These are phyloP conservation scores for Gaertneriomyces semiglobifer DNA, from an alignment of 192 early-diverging fungal species.

Conservation along the genomic window DNA sequence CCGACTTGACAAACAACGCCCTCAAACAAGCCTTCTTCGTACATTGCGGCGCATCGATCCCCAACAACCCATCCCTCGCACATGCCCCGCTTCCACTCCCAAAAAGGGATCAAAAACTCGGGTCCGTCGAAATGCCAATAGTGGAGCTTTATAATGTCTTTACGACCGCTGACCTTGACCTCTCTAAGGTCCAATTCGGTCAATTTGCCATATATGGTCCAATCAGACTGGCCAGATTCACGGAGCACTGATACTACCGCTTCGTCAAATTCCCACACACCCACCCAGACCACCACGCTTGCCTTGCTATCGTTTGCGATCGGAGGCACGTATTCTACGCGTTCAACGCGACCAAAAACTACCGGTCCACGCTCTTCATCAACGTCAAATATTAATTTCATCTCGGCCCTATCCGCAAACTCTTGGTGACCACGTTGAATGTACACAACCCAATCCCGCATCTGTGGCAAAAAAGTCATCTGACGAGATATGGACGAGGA, in stretches of 20 bases:
- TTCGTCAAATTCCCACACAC: slow-evolving; percentile 10
- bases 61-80: slow-evolving; percentile 14
- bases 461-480: slow-evolving; percentile 25
- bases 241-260: no score
- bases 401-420: slow-evolving; percentile 11
- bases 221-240: neutral
- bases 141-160: slow-evolving; percentile 17
- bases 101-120: slow-evolving; percentile 34
- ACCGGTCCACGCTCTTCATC: slow-evolving; percentile 19
- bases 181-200: neutral
- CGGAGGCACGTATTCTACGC: slow-evolving; percentile 10
- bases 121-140: slow-evolving; percentile 29
- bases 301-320: neutral
- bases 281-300: slow-evolving; percentile 10
- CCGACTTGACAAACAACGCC: slow-evolving; percentile 16
- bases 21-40: slow-evolving; percentile 7
- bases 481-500: no score
- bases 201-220: neutral
- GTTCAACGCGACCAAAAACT: slow-evolving; percentile 19
- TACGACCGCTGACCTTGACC: slow-evolving; percentile 13
- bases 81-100: slow-evolving; percentile 11
- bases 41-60: slow-evolving; percentile 19
- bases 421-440: slow-evolving; percentile 28
- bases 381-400: neutral
- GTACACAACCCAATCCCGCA: slow-evolving; percentile 31